Conservation (phyloP, 2,329 filamentous ascomycete genomes). For the Rutstroemia sydowiana region DNA sequence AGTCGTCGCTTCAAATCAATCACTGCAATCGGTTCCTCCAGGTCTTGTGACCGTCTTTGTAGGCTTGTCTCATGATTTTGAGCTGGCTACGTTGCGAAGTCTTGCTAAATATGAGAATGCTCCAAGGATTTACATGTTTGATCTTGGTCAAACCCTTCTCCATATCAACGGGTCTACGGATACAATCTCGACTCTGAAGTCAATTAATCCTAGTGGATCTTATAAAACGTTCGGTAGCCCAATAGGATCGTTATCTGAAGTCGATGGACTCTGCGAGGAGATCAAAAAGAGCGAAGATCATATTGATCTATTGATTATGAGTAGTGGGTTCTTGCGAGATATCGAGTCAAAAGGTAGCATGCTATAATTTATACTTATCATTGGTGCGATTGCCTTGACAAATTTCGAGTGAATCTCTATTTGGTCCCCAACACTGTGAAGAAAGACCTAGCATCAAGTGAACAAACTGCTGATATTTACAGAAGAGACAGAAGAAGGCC, state of each 20-base stretch:
- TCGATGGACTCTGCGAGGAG: background rate
- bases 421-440: background rate
- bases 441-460: background rate
- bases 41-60: background rate
- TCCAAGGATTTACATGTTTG: background rate
- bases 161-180: background rate
- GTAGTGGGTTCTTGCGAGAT: background rate
- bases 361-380: background rate
- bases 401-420: background rate
- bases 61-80: background rate
- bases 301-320: constrained; percentile 1
- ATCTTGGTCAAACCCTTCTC: background rate
- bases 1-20: background rate
- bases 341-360: background rate
- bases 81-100: background rate
- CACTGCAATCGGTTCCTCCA: background rate
- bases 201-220: background rate
- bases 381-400: background rate
- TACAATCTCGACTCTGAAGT: background rate
- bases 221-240: background rate
- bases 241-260: background rate
- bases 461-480: background rate
- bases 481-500: background rate
- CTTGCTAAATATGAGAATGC: background rate
- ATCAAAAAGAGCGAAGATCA: background rate